A percentile compares a stretch with the other conserved stretches of the same genome.
phyloP scores from a whole-genome alignment of 129 eudicot genomes.

The Flaveria linearis region DNA sequence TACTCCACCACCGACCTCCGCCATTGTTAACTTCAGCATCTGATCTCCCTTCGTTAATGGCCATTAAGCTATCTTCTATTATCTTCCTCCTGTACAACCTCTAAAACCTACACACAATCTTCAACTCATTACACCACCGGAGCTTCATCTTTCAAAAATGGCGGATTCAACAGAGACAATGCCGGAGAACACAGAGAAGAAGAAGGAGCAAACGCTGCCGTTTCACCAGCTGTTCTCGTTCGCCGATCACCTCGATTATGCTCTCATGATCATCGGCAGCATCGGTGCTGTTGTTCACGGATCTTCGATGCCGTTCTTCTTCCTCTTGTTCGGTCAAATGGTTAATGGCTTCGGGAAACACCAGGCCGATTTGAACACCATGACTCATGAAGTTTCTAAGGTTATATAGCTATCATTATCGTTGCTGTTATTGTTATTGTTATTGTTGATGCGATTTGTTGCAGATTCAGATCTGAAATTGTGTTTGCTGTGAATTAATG shows the following conservation, averaged over 20 bases:
- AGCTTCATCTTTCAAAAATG: constrained; percentile 32
- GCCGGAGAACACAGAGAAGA: constrained; percentile 77
- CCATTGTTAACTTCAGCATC: constrained; percentile 1
- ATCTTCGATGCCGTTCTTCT: constrained; percentile 96
- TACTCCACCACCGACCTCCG: constrained; percentile 26
- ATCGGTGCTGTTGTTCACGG: constrained; percentile 90
- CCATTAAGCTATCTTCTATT: neutral
- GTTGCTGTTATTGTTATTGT: neutral
- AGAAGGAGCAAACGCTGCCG: constrained; percentile 85
- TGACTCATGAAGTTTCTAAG: constrained; percentile 95
- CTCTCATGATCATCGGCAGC: constrained; percentile 70
- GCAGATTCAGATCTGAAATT: constrained; percentile 33
- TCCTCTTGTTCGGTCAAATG: constrained; percentile 87
- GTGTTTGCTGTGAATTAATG: constrained; percentile 31
- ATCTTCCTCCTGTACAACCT: too few relatives aligned
- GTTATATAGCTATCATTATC: neutral
- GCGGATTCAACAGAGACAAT: constrained; percentile 61
- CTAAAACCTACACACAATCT: neutral
- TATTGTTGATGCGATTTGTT: neutral
- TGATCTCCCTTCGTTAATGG: constrained; percentile 17
- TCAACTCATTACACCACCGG: neutral
- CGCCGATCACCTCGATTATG: constrained; percentile 70
- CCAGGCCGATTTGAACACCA: constrained; percentile 72
- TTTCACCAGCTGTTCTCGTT: constrained; percentile 75
- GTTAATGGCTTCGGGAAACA: constrained; percentile 94